phyloP scores from a whole-genome alignment of 2,329 filamentous ascomycete species.

The Mariannaea sp. region DNA sequence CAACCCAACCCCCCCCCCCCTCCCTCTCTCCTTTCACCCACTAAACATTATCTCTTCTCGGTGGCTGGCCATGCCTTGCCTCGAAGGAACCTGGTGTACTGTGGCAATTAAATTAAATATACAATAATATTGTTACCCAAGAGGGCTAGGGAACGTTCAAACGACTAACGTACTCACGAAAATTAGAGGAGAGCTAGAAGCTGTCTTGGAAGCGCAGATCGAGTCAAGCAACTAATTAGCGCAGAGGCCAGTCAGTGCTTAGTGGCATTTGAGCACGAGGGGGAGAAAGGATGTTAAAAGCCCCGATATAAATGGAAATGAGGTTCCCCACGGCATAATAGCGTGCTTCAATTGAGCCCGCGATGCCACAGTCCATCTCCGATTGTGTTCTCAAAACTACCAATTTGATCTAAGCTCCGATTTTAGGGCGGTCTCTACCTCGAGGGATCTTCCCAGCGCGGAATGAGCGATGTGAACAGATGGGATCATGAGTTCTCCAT shows the following conservation, averaged over 20 bases:
- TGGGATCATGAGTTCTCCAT: constrained; percentile 37
- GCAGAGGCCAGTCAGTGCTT: constrained; percentile 17
- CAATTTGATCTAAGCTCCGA: constrained; percentile 32
- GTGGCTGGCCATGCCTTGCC: constrained; percentile 6
- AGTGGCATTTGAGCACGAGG: constrained; percentile 20
- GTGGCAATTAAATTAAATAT: no score
- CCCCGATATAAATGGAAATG: constrained; percentile 5
- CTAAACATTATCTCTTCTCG: constrained; percentile 2
- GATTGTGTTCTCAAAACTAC: constrained; percentile 18
- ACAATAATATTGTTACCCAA: no score
- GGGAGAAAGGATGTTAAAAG: not conserved
- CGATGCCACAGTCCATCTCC: constrained; percentile 5
- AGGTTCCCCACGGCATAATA: constrained; percentile 10
- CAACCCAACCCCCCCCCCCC: no score
- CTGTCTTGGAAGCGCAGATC: constrained; percentile 1
- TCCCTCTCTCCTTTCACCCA: no score
- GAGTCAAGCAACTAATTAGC: not conserved
- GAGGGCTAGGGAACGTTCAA: no score
- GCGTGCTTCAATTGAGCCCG: constrained; percentile 4
- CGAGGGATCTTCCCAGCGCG: constrained; percentile 24
- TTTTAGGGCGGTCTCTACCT: constrained; percentile 24
- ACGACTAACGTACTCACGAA: no score
- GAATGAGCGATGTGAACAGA: constrained; percentile 22
- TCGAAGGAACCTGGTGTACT: constrained; percentile 1
- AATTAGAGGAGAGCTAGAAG: not conserved